phyloP scores from a whole-genome alignment of 352 stramenopile genomes.

The Pythium folliculosum region DNA sequence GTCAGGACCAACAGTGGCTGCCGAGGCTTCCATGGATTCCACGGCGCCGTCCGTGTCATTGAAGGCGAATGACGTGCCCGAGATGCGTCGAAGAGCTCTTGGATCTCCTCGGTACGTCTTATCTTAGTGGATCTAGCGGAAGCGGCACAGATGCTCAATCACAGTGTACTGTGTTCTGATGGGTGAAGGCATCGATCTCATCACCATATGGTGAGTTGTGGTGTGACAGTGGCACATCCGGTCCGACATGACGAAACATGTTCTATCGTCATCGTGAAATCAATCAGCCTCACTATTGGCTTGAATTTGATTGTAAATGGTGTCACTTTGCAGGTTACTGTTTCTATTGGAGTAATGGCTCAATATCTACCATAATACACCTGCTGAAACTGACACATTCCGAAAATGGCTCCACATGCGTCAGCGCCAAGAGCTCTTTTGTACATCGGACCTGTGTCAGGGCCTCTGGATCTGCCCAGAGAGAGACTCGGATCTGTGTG shows the following conservation, averaged over 20 bases:
- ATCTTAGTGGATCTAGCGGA: neutral
- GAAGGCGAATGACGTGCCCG: neutral
- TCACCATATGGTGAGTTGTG: no score
- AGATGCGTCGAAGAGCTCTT: neutral
- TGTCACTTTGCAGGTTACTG: no score
- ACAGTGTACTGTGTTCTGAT: neutral
- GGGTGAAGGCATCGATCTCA: neutral
- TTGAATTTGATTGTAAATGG: no score
- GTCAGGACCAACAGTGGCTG: neutral
- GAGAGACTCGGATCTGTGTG: neutral
- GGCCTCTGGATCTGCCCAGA: no score
- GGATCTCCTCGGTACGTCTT: neutral
- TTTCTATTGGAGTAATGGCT: no score
- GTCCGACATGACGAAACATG: neutral
- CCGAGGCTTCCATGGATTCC: neutral
- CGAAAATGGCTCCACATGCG: conserved; percentile 11
- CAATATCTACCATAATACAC: neutral
- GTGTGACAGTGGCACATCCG: no score
- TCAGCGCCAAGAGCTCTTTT: neutral
- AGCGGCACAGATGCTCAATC: neutral
- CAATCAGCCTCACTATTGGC: no score
- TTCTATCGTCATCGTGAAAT: neutral
- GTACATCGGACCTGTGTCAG: conserved; percentile 4
- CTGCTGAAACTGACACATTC: conserved; percentile 3
- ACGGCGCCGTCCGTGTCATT: neutral